Evolutionary conservation across 441 rosid genomes (phyloP).

Genomic region (Euphorbia schlechtendalii): DNA sequence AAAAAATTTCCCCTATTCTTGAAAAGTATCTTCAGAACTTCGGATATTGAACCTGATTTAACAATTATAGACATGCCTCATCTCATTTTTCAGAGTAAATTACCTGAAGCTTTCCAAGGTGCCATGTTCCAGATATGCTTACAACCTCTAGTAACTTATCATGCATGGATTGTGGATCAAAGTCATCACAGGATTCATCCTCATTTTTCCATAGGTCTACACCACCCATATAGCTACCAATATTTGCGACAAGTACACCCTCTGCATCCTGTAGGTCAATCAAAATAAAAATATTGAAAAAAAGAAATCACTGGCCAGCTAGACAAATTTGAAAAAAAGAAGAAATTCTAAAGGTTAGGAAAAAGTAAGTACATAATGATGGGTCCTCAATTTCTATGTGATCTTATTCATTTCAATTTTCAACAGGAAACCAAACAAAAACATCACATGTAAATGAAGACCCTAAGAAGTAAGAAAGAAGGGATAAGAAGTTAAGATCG

Average conservation of each 20-base stretch:
- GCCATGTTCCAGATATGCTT: conserved; percentile 98
- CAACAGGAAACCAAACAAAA: background rate
- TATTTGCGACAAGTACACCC: conserved; percentile 94
- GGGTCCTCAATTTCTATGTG: background rate
- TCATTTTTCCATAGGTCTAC: conserved; percentile 97
- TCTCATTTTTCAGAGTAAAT: conserved; percentile 3
- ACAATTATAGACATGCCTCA: background rate
- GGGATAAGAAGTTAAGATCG: background rate
- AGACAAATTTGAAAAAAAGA: background rate
- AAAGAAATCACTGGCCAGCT: background rate
- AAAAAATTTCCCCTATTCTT: background rate
- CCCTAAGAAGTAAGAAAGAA: background rate
- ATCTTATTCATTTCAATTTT: background rate
- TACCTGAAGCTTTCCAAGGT: conserved; percentile 98
- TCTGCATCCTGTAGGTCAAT: conserved; percentile 69
- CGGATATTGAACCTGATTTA: conserved; percentile 1
- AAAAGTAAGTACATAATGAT: background rate
- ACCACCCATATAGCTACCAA: conserved; percentile 99
- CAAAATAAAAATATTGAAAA: conserved; percentile 14
- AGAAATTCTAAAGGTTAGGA: background rate
- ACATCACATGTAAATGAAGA: background rate
- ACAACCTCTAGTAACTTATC: conserved; percentile 91
- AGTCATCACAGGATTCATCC: conserved; percentile 79
- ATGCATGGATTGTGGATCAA: conserved; percentile 96
- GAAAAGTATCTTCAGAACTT: background rate